Evolutionary conservation across 352 stramenopile species (phyloP).

Genomic region (Blastocystis sp.): DNA sequence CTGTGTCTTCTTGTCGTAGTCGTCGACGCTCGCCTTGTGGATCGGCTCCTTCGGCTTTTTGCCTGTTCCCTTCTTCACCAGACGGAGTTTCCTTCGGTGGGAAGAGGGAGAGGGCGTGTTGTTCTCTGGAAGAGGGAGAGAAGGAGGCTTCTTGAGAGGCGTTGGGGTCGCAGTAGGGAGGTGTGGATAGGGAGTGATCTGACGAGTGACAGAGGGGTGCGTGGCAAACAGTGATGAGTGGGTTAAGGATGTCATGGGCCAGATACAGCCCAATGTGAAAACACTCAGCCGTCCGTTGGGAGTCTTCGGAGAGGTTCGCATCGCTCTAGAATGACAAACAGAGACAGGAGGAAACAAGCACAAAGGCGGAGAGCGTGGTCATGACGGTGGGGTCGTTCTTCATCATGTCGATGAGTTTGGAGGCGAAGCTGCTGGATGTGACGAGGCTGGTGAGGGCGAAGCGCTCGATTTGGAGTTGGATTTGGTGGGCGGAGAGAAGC

Average conservation of each 20-base stretch:
- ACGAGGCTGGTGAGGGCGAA: constrained; percentile 25
- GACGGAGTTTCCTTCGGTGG: constrained; percentile 7
- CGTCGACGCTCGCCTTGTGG: constrained; percentile 54
- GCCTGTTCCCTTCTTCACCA: neutral
- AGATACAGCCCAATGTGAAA: constrained; percentile 33
- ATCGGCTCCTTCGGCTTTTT: neutral
- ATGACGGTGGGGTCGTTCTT: constrained; percentile 39
- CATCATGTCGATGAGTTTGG: neutral
- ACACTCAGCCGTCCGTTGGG: constrained; percentile 22
- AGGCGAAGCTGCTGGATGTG: constrained; percentile 15
- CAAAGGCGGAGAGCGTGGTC: constrained; percentile 17
- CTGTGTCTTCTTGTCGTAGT: constrained; percentile 24
- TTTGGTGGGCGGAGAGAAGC: constrained; percentile 15
- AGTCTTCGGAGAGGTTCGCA: neutral
- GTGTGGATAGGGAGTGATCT: neutral
- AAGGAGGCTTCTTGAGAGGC: neutral
- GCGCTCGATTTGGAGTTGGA: constrained; percentile 25
- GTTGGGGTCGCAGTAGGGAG: neutral
- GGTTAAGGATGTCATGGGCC: constrained; percentile 18
- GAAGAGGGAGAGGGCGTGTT: neutral
- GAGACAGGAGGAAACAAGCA: neutral
- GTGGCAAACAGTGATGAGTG: neutral
- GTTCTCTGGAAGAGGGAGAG: neutral
- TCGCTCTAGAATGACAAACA: neutral
- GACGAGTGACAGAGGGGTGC: neutral